Percentiles rank a stretch among this genome's conserved stretches.
Evolutionary conservation across 805 yeast genomes (phyloP).

Genomic region (Candida silvicultrix): DNA sequence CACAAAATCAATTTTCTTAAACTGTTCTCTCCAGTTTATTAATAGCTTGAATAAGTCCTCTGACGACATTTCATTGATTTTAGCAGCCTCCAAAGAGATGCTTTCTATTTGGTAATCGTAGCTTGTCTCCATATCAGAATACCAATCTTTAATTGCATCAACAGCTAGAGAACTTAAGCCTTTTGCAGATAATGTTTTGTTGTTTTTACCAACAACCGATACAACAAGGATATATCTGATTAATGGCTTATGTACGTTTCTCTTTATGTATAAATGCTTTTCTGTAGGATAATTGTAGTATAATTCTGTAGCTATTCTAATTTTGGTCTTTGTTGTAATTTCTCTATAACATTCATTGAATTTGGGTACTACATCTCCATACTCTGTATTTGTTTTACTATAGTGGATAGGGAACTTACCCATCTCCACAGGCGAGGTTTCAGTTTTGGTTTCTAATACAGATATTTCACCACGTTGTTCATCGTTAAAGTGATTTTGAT

Average conservation of each 20-base stretch:
- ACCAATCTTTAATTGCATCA: constrained; percentile 23
- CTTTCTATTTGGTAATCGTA: constrained; percentile 15
- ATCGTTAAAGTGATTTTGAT: constrained; percentile 6
- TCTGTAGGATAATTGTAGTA: constrained; percentile 32
- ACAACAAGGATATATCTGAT: constrained; percentile 23
- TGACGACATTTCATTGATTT: constrained; percentile 24
- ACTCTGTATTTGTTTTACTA: neutral
- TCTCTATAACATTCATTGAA: constrained; percentile 20
- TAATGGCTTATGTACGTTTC: constrained; percentile 12
- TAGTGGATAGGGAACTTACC: constrained; percentile 11
- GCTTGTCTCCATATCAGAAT: neutral
- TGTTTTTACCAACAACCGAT: constrained; percentile 25
- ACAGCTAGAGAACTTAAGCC: constrained; percentile 22
- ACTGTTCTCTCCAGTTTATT: constrained; percentile 40
- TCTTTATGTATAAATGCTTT: constrained; percentile 29
- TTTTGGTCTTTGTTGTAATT: constrained; percentile 27
- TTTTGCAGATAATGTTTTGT: constrained; percentile 3
- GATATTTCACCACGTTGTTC: constrained; percentile 14
- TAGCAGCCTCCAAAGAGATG: constrained; percentile 30
- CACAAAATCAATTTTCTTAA: constrained; percentile 41
- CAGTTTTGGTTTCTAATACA: constrained; percentile 16
- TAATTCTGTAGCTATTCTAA: constrained; percentile 27
- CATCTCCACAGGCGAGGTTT: constrained; percentile 14
- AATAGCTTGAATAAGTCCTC: constrained; percentile 39
- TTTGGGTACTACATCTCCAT: constrained; percentile 16